phyloP scores from a whole-genome alignment of 257 asterid genomes.

The Gentiana dahurica region DNA sequence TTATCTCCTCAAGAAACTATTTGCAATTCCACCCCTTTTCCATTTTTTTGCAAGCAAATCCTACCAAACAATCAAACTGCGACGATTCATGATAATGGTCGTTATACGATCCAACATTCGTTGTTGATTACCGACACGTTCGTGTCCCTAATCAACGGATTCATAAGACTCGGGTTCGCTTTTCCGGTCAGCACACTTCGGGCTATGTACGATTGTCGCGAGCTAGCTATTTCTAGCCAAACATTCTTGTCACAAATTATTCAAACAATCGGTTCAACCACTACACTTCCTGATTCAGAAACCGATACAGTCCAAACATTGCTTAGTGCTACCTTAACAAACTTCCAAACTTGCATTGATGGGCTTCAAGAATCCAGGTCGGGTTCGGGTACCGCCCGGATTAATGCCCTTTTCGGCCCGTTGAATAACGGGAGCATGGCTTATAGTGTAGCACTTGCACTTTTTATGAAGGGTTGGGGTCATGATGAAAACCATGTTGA shows the following conservation, averaged over 20 bases:
- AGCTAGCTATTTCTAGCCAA: constrained; percentile 12
- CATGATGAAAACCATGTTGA: background rate
- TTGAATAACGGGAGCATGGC: constrained; percentile 48
- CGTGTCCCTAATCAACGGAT: constrained; percentile 1
- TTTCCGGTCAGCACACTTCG: constrained; percentile 1
- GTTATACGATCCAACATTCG: constrained; percentile 13
- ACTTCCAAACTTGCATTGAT: constrained; percentile 25
- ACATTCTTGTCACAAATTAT: constrained; percentile 8
- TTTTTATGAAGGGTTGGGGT: constrained; percentile 50
- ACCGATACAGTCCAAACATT: constrained; percentile 6
- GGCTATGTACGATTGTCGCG: constrained; percentile 24
- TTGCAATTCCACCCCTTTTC: constrained; percentile 20
- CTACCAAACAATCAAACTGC: constrained; percentile 16
- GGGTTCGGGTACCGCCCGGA: too few species aligned
- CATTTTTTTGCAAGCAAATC: constrained; percentile 12
- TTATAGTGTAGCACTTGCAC: constrained; percentile 52
- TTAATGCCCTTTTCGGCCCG: constrained; percentile 29
- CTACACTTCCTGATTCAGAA: constrained; percentile 6
- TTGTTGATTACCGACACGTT: constrained; percentile 9
- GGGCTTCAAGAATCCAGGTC: background rate
- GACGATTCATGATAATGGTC: constrained; percentile 14
- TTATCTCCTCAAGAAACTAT: constrained; percentile 3
- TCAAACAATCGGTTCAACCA: background rate
- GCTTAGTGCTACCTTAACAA: constrained; percentile 26
- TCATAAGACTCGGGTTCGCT: background rate